Percentiles rank a stretch among this genome's conserved stretches.
These are phyloP conservation scores for Uromyces viciae-fabae DNA, from an alignment of 1,284 basidiomycete species.

Conservation along the genomic window DNA sequence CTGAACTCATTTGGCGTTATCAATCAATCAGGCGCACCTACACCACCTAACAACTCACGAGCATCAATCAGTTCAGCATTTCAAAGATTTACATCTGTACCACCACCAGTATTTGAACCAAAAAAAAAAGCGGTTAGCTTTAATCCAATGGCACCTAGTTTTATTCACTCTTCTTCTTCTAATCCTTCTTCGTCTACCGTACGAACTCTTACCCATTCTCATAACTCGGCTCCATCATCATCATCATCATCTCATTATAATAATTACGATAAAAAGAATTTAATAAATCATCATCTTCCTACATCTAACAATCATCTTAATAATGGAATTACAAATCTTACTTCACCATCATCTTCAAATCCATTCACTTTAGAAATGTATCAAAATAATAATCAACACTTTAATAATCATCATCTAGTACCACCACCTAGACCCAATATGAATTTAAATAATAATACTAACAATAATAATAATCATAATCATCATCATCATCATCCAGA, in stretches of 20 bases:
- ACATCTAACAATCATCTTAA: background rate
- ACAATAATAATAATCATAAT: conserved; percentile 3
- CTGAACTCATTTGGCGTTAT: background rate
- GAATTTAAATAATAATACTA: background rate
- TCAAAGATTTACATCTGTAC: conserved; percentile 17
- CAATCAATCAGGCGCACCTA: background rate
- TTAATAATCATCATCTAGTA: background rate
- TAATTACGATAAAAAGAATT: conserved; percentile 1
- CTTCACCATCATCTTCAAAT: conserved; percentile 4
- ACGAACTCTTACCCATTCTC: background rate
- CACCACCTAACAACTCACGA: background rate
- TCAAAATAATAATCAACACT: background rate
- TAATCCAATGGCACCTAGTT: conserved; percentile 38
- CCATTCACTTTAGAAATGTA: background rate
- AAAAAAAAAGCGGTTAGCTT: conserved; percentile 29
- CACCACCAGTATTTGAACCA: conserved; percentile 33
- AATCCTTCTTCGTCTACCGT: background rate
- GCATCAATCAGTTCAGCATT: conserved; percentile 2
- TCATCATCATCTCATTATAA: background rate
- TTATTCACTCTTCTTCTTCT: conserved; percentile 19
- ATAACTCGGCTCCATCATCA: background rate
- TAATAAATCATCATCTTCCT: background rate
- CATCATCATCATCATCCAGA: background rate
- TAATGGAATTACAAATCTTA: no score
- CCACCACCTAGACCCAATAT: background rate